Evolutionary conservation across 2,329 filamentous ascomycete genomes (phyloP).

Genomic region (Talaromyces sp.): DNA sequence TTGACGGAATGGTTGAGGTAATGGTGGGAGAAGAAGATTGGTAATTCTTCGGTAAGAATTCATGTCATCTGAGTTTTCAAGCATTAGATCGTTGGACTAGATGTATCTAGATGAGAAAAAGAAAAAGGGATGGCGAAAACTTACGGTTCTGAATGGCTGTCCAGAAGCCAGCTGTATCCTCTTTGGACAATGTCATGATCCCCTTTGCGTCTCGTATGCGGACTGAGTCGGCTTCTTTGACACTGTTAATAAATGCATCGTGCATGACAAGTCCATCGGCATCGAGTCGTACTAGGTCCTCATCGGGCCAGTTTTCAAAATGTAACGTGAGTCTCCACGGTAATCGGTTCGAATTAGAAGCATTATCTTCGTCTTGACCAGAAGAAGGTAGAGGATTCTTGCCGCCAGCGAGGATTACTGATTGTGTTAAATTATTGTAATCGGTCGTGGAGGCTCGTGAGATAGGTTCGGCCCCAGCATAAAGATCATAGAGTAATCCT

Average conservation of each 20-base stretch:
- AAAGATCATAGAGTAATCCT: constrained; percentile 65
- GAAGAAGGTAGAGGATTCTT: neutral
- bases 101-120: neutral
- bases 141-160: constrained; percentile 67
- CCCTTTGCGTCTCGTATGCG: constrained; percentile 82
- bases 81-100: neutral
- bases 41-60: constrained; percentile 68
- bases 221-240: constrained; percentile 80
- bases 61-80: constrained; percentile 58
- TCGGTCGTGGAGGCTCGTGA: constrained; percentile 23
- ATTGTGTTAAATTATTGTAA: constrained; percentile 16
- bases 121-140: constrained; percentile 20
- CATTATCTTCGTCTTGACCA: constrained; percentile 18
- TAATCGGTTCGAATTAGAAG: constrained; percentile 28
- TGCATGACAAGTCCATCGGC: constrained; percentile 52
- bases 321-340: constrained; percentile 62
- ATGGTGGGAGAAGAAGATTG: constrained; percentile 65
- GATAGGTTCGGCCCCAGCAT: constrained; percentile 51
- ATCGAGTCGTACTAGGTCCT: constrained; percentile 56
- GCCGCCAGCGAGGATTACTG: constrained; percentile 12
- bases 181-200: constrained; percentile 82
- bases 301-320: constrained; percentile 54
- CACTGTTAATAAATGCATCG: constrained; percentile 63
- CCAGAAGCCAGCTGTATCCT: constrained; percentile 79
- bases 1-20: constrained; percentile 66